phyloP scores from a whole-genome alignment of 257 asterid species.

The Gentiana macrophylla region DNA sequence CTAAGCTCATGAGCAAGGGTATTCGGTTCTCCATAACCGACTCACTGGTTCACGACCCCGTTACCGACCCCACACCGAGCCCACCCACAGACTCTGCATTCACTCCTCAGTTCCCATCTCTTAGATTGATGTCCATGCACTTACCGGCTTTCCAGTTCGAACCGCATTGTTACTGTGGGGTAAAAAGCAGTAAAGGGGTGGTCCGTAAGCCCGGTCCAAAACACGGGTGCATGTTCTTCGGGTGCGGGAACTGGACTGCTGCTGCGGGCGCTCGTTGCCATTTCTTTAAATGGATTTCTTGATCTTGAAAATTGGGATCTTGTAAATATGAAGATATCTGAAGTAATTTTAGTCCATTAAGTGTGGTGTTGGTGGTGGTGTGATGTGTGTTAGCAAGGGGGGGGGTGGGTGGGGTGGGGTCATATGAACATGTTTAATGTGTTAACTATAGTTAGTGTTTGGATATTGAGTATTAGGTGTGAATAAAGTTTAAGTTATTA shows the following conservation, averaged over 20 bases:
- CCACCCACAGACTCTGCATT: constrained; percentile 28
- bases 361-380: no score
- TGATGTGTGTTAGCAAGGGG: no score
- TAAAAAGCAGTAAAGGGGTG: constrained; percentile 57
- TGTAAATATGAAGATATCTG: no score
- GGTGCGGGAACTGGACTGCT: constrained; percentile 84
- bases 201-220: constrained; percentile 72
- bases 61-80: constrained; percentile 22
- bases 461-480: no score
- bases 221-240: constrained; percentile 61
- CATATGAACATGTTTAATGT: no score
- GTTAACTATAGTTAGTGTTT: no score
- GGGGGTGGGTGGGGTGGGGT: no score
- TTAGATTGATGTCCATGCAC: constrained; percentile 25
- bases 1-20: constrained; percentile 56
- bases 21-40: constrained; percentile 65
- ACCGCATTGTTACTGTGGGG: constrained; percentile 67
- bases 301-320: constrained; percentile 4
- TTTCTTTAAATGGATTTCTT: constrained; percentile 62
- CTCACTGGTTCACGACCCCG: constrained; percentile 40
- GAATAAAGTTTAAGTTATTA: no score
- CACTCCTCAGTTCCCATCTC: constrained; percentile 31
- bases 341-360: no score
- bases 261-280: constrained; percentile 80
- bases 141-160: constrained; percentile 1